Evolutionary conservation across 2,329 filamentous ascomycete genomes (phyloP), one percentile per base, ranked within the genome.

Genomic region (Ophiostoma quercus): DNA sequence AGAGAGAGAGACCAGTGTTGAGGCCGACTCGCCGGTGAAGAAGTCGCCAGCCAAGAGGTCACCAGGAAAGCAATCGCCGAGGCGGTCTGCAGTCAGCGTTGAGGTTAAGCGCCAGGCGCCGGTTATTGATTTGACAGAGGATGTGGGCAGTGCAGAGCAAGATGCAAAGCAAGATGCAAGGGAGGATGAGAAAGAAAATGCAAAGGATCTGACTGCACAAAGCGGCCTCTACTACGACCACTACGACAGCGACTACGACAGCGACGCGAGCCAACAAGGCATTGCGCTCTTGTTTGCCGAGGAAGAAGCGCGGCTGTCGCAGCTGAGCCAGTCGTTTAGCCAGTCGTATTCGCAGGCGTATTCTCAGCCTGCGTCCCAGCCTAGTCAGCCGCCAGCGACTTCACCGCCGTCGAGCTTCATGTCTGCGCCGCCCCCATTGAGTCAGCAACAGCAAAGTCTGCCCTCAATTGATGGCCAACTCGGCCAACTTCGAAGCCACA

Each of bases 51-150:
- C 25, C n/a, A n/a, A n/a, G n/a, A n/a, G n/a, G 43, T 39, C 69
- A 34, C 63, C 65, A 1, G 11, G 19, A 11, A 25, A 19, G 39
- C 39, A 41, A 3, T 5, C 34, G 34, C 5, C 8, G 34, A 34
- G 8, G 37, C 37, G 37, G 39, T 41, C 9, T 41, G 39, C 9
- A 12, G 39, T 14, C 12, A 9, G 12, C 2, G 9, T 41, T 41
- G 39, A 4, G 1, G 9, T 41, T 41, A 14, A 14, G 34, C 65
- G 22, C 19, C 62, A 57, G 8, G 8, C 14, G 3, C 22, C 66
- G 2, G 62, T 71, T 2, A 70, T 71, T 51, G 71, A 71, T 63
- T 19, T 71, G 62, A 70, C 68, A 11, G 67, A 67, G 8, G 71
- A 69, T 47, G 67, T 19, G 14, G 41, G 41, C 1, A 14, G 41